A percentile compares a stretch with the other conserved stretches of the same genome.
phyloP scores from a whole-genome alignment of 805 yeast species.

The Ogataea nakhonphanomensis region DNA sequence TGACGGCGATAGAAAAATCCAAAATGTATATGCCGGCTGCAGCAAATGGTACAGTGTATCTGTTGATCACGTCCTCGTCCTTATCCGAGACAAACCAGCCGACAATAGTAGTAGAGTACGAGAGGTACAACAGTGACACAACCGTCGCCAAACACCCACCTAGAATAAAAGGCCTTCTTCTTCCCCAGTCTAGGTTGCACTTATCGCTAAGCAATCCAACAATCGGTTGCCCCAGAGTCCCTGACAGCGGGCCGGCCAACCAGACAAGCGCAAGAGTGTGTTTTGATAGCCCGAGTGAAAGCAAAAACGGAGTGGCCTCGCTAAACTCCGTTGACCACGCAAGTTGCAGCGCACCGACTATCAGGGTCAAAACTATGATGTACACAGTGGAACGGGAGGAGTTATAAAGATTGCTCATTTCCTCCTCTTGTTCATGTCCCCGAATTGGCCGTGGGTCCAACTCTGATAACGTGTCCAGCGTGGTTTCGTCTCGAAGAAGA shows the following conservation, averaged over 20 bases:
- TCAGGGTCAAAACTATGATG: conserved; percentile 43
- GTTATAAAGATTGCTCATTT: conserved; percentile 28
- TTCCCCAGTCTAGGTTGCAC: conserved; percentile 42
- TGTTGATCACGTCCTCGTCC: conserved; percentile 27
- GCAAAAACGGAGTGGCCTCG: conserved; percentile 57
- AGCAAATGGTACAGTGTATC: conserved; percentile 45
- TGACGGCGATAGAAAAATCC: conserved; percentile 56
- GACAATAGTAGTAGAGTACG: conserved; percentile 44
- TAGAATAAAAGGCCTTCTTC: conserved; percentile 55
- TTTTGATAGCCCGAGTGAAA: conserved; percentile 61
- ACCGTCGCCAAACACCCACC: conserved; percentile 51
- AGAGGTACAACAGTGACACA: conserved; percentile 40
- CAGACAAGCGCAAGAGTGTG: conserved; percentile 54
- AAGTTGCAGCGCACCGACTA: conserved; percentile 56
- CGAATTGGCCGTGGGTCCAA: neutral
- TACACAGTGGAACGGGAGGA: conserved; percentile 44
- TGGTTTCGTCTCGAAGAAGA: conserved; percentile 2
- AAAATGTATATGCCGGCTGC: conserved; percentile 48
- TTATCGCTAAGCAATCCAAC: conserved; percentile 58
- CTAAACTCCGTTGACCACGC: conserved; percentile 68
- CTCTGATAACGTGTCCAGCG: conserved; percentile 1
- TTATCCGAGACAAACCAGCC: conserved; percentile 28
- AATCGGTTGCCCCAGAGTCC: conserved; percentile 61
- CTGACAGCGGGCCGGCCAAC: conserved; percentile 67
- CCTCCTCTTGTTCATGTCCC: conserved; percentile 5